phyloP scores from a whole-genome alignment of 2,329 filamentous ascomycete genomes.

The Pseudogymnoascus sp. region DNA sequence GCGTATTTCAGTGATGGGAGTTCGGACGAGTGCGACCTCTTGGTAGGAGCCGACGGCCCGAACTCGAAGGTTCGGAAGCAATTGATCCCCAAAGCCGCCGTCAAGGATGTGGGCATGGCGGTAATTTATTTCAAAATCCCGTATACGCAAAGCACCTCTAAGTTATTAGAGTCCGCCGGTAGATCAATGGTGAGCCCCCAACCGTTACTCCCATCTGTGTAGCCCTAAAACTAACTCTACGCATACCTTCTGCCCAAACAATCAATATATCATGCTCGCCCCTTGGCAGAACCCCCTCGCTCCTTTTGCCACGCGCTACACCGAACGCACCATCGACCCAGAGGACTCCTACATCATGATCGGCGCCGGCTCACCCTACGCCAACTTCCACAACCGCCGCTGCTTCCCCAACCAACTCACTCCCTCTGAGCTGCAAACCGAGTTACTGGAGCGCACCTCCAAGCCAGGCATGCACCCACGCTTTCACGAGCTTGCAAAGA shows the following conservation, averaged over 20 bases:
- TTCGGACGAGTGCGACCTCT: conserved; percentile 35
- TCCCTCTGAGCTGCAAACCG: conserved; percentile 19
- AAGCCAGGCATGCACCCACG: conserved; percentile 17
- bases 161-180: background rate
- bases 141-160: conserved; percentile 14
- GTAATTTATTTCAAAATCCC: conserved; percentile 27
- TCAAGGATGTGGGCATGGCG: conserved; percentile 17
- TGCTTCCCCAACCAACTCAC: conserved; percentile 18
- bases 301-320: conserved; percentile 18
- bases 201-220: background rate
- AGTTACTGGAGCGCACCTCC: conserved; percentile 22
- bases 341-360: conserved; percentile 27
- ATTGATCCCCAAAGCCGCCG: conserved; percentile 17
- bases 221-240: background rate
- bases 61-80: conserved; percentile 71
- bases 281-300: conserved; percentile 22
- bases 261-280: conserved; percentile 23
- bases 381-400: conserved; percentile 19
- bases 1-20: conserved; percentile 11
- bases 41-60: conserved; percentile 88
- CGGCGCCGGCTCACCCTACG: conserved; percentile 19
- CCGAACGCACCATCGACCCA: conserved; percentile 17
- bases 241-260: conserved; percentile 20
- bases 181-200: background rate
- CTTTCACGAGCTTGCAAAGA: conserved; percentile 18